phyloP scores from a whole-genome alignment of 768 basidiomycete genomes.

The Serendipita vermifera region DNA sequence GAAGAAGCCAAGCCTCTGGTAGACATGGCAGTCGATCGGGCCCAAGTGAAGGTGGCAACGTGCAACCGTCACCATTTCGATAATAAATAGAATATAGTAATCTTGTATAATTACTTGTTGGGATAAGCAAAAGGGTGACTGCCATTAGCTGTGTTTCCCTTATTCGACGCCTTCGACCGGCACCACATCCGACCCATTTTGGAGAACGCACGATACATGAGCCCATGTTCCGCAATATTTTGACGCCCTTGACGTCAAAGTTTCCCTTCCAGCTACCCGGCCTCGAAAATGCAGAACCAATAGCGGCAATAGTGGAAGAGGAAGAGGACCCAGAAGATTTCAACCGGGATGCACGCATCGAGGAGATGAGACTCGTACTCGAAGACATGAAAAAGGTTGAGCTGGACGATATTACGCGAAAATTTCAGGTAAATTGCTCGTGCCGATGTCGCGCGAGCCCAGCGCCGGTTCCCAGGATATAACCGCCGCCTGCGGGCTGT shows the following conservation, averaged over 20 bases:
- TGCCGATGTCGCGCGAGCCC: neutral
- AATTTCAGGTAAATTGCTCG: conserved; percentile 38
- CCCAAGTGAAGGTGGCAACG: too few species aligned
- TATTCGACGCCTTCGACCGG: neutral
- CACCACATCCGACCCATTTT: neutral
- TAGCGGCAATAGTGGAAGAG: conserved; percentile 20
- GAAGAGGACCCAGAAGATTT: conserved; percentile 48
- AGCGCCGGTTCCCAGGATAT: conserved; percentile 25
- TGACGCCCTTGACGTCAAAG: conserved; percentile 45
- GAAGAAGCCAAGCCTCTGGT: too few species aligned
- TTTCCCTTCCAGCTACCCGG: conserved; percentile 35
- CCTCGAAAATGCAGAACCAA: conserved; percentile 17
- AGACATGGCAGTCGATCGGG: too few species aligned
- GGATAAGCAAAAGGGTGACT: too few species aligned
- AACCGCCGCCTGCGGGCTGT: too few species aligned
- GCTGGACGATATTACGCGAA: conserved; percentile 29
- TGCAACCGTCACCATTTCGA: too few species aligned
- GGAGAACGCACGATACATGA: too few species aligned
- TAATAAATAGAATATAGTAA: too few species aligned
- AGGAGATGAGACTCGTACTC: conserved; percentile 55
- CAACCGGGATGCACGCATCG: conserved; percentile 56
- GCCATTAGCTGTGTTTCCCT: too few species aligned
- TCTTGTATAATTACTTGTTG: too few species aligned
- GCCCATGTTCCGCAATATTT: conserved; percentile 43
- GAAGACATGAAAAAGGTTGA: conserved; percentile 50